Evolutionary conservation across 2,329 filamentous ascomycete genomes (phyloP), one percentile per base, ranked within the genome.

Genomic region (Talaromyces marneffei): DNA sequence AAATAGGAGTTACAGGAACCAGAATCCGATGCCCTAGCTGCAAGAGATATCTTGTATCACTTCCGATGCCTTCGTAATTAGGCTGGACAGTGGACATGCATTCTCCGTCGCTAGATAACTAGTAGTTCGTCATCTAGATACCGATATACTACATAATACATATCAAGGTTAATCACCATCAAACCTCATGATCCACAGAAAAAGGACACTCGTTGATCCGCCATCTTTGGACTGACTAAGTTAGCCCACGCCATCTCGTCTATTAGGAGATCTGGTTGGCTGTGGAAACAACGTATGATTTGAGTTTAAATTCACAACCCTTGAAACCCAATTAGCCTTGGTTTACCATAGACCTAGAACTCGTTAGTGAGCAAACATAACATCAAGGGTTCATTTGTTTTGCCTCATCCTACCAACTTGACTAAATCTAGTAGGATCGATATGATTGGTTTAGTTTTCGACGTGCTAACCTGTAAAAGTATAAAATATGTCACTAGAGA

Each of bases 291-390:
- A 29, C 2, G n/a, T 33, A 31, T 25, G 6, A 20, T 20, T 52
- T 33, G 46, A 52, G 46, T 52, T 52, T 52, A 52, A 52, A 48
- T 29, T 48, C 44, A 25, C 42, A 46, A n/a, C 42, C 42, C 40
- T 44, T 25, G 40, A 25, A 39, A 39, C 5, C 3, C n/a, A 23
- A 44, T 29, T 10, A 27, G 25, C 25, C 40, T 23, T 46, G 25
- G 23, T 40, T 10, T 2, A 40, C 9, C 23, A 18, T 44, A 44
- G 40, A 25, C 20, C 40, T 14, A 44, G 23, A 46, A 27, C 12
- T 7, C 2, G 42, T 27, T 46, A 46, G 23, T 7, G 14, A 27
- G 42, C 12, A 25, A 27, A n/a, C 7, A 27, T 29, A 25, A 29
- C 23, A 46, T 46, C 20, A 27, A n/a, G 20, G 8, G 12, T 25